Base-by-base conservation (phyloP, 352 stramenopile species). In the Phytopythium cucurbitacearum region DNA sequence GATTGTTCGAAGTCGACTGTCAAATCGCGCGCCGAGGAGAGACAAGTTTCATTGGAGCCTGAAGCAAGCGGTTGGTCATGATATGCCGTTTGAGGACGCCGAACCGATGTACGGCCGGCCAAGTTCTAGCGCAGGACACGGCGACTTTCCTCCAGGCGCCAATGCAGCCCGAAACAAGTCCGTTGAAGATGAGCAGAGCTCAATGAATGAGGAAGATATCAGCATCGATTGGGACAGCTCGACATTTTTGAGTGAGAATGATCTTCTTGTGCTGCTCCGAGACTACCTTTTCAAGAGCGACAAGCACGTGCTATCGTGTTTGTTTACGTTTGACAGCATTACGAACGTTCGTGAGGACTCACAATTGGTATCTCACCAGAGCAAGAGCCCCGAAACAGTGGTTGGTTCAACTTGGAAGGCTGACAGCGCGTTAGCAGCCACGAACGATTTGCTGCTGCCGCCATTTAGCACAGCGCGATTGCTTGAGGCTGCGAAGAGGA, bases 391-490 rank as follows among this genome's bases (percentile, higher is more conserved):
- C 4, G 58, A 71, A 11, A 56, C 55, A 15, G 48, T 89, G n/a
- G 53, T 94, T 16, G 83, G 80, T 8, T 77, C 74, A 3, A 70
- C 71, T 33, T 85, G 76, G 75, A 66, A 47, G 34, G 58, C 64
- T 12, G 71, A 85, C 59, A 65, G 71, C 16, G 54, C 70, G 50
- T 49, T 73, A 16, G 72, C 72, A 7, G 72, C 73, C 16, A 63
- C 65, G 53, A 78, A 76, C 33, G 67, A 69, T 38, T 68, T 69
- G 52, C 63, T 91, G n/a, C 59, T 90, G 15, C 84, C 85, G 21
- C 77, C 85, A n/a, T 95, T 95, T 48, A 95, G 85, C 48, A 92
- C 85, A 3, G 77, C 84, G 7, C 75, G 85, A 21, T 60, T 95
- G 21, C 49, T 95, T 8, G 74, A 76, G 11, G 76, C 71, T 15